Conservation (phyloP, 352 stramenopile species). For the Phytopythium litorale region DNA sequence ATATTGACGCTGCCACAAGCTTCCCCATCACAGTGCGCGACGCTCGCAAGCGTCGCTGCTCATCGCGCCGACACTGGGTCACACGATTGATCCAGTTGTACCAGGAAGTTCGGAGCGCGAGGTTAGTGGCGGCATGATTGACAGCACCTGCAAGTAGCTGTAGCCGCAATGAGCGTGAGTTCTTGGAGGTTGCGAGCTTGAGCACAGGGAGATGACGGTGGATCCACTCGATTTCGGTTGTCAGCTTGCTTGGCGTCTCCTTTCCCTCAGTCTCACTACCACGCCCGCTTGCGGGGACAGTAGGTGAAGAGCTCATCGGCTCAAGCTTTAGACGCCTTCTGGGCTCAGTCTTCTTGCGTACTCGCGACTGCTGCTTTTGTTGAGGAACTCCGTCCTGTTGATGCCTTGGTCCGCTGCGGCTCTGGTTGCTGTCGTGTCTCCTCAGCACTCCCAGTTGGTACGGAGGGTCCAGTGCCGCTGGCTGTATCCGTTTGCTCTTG, state of each 20-base stretch:
- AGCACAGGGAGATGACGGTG: constrained; percentile 52
- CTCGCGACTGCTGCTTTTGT: not conserved
- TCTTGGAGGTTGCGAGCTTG: constrained; percentile 40
- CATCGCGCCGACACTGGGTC: constrained; percentile 17
- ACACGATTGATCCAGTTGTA: constrained; percentile 27
- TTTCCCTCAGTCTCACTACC: not conserved
- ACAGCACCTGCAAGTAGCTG: constrained; percentile 38
- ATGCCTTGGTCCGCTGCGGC: not conserved
- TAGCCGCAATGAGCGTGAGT: constrained; percentile 34
- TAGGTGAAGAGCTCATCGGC: not conserved
- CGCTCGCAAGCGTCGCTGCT: constrained; percentile 20
- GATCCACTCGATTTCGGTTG: constrained; percentile 57
- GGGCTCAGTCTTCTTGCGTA: not conserved
- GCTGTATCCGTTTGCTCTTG: not conserved
- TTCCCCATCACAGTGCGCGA: constrained; percentile 23
- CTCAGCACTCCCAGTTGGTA: not conserved
- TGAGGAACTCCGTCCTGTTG: not conserved
- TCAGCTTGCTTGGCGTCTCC: constrained; percentile 12
- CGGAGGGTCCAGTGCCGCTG: not conserved
- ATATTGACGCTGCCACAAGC: constrained; percentile 17
- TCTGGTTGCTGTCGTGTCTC: not conserved
- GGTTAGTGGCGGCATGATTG: constrained; percentile 18
- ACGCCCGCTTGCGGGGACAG: not conserved
- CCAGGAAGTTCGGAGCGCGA: constrained; percentile 19
- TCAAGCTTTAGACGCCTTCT: not conserved